phyloP scores from a whole-genome alignment of 1,284 basidiomycete genomes.

The Taiwanofungus camphoratus region DNA sequence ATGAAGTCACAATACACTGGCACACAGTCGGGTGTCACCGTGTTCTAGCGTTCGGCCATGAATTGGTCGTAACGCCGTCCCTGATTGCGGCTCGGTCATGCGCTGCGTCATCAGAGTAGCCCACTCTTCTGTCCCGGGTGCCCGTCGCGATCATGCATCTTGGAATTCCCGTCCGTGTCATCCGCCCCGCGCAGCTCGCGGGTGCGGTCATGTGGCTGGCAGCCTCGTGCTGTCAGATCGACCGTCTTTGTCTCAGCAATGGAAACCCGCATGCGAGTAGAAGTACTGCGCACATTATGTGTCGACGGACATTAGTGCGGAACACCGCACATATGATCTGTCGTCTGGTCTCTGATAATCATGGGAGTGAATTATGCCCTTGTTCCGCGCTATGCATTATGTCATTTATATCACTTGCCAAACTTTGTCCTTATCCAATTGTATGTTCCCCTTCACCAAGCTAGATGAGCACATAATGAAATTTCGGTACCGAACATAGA shows the following conservation, averaged over 20 bases:
- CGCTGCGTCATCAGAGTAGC: background rate
- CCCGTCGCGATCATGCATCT: slow-evolving; percentile 17
- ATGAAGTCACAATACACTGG: slow-evolving; percentile 81
- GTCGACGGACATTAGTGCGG: too few relatives aligned
- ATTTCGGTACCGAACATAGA: too few relatives aligned
- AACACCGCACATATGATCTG: too few relatives aligned
- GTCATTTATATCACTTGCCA: too few relatives aligned
- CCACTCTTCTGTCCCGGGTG: background rate
- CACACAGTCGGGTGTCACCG: slow-evolving; percentile 77
- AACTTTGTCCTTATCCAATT: too few relatives aligned
- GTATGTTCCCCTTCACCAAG: too few relatives aligned
- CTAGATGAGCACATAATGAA: too few relatives aligned
- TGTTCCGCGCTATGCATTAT: too few relatives aligned
- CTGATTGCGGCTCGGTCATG: slow-evolving; percentile 7
- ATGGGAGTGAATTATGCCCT: too few relatives aligned
- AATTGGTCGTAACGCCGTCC: slow-evolving; percentile 17
- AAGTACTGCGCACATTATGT: too few relatives aligned
- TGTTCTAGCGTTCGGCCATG: slow-evolving; percentile 45
- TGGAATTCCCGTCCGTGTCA: slow-evolving; percentile 16
- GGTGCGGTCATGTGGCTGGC: slow-evolving; percentile 1
- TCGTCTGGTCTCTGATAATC: too few relatives aligned
- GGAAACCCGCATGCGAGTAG: background rate
- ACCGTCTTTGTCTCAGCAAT: background rate
- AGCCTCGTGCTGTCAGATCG: background rate
- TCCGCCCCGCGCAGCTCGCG: background rate